Percentiles rank a stretch among this genome's conserved stretches.
Conservation (phyloP, 75 land plant genomes). For the Selaginella moellendorffii region DNA sequence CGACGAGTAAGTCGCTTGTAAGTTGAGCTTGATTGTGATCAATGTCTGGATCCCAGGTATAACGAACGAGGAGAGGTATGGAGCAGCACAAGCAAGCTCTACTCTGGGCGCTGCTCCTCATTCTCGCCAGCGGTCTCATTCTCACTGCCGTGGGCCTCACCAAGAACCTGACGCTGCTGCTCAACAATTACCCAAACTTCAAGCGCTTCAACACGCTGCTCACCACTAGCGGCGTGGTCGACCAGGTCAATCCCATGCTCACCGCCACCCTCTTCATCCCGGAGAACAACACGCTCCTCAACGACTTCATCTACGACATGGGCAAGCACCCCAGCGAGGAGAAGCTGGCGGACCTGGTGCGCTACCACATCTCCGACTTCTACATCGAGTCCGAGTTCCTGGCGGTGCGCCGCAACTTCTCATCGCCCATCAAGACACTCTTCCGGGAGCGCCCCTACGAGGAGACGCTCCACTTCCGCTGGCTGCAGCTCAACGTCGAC, state of each 20-base stretch:
- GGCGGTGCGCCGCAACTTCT: neutral
- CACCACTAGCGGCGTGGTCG: neutral
- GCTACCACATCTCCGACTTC: neutral
- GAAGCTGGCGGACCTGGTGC: neutral
- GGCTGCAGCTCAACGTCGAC: neutral
- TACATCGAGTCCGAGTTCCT: neutral
- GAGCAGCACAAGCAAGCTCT: too few relatives aligned
- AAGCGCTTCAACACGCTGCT: neutral
- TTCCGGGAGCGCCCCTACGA: neutral
- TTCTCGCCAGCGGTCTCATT: too few relatives aligned
- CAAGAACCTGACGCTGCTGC: neutral
- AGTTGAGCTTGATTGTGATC: too few relatives aligned
- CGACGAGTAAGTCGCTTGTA: too few relatives aligned
- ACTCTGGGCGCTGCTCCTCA: too few relatives aligned
- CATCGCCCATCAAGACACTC: neutral
- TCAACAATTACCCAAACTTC: neutral
- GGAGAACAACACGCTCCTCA: neutral
- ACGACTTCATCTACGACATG: neutral
- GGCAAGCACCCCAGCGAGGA: neutral
- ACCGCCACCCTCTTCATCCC: neutral
- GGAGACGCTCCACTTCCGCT: neutral
- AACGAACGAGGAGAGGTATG: too few relatives aligned
- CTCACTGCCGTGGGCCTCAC: neutral
- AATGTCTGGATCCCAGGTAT: too few relatives aligned
- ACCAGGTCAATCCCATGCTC: neutral